A percentile compares a stretch with the other conserved stretches of the same genome.
These are phyloP conservation scores for Bothriochloa decipiens DNA, from an alignment of 176 grass and related monocot genomes.

Conservation along the genomic window DNA sequence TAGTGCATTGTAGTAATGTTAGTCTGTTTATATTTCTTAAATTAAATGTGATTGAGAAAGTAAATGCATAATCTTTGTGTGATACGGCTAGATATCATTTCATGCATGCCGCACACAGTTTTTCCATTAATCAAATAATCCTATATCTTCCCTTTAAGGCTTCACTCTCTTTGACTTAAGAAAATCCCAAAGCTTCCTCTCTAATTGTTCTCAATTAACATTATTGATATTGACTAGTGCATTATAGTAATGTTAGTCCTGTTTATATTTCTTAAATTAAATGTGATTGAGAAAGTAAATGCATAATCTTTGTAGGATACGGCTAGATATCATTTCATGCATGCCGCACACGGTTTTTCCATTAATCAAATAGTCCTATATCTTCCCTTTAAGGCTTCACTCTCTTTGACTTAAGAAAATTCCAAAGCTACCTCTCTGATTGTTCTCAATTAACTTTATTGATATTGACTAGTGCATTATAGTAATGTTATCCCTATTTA, in stretches of 20 bases:
- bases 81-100: conserved; percentile 1
- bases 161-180: not conserved
- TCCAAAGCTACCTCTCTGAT: not conserved
- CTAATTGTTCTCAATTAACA: not conserved
- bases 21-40: not conserved
- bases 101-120: not conserved
- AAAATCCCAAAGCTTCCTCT: too few relatives aligned
- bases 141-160: conserved; percentile 10
- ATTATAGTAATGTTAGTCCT: not conserved
- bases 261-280: not conserved
- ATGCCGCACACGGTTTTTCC: not conserved
- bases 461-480: not conserved
- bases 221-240: not conserved
- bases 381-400: not conserved
- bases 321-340: conserved; percentile 3
- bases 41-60: not conserved
- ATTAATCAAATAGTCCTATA: conserved; percentile 16
- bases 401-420: not conserved
- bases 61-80: not conserved
- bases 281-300: conserved; percentile 22
- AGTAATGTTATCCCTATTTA: not conserved
- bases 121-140: not conserved
- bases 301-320: not conserved
- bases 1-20: not conserved
- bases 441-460: not conserved